Conservation (phyloP, 306 rosid genomes). For the Vachellia pachyceras region DNA sequence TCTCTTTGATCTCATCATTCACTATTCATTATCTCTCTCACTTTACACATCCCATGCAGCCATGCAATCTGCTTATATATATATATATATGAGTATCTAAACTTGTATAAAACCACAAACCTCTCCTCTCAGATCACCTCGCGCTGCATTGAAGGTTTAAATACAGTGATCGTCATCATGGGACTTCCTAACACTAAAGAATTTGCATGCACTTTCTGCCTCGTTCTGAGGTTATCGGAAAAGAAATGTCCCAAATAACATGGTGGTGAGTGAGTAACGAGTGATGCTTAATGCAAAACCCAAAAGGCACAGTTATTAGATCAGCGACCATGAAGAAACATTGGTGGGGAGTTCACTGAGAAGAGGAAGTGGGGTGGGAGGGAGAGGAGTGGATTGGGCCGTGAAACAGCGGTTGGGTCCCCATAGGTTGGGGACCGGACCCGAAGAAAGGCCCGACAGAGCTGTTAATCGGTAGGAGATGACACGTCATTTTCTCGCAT, state of each 20-base stretch:
- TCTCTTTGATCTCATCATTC: neutral
- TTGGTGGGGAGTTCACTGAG: no score
- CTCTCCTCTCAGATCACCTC: neutral
- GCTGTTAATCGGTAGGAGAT: slow-evolving; percentile 40
- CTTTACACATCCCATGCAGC: neutral
- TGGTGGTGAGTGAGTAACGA: neutral
- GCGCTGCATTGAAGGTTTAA: neutral
- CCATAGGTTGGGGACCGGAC: slow-evolving; percentile 58
- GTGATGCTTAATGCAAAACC: neutral
- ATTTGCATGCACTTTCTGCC: no score
- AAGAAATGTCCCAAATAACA: no score
- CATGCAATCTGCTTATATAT: neutral
- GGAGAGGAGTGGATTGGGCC: slow-evolving; percentile 36
- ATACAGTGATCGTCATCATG: no score
- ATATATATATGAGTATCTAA: neutral
- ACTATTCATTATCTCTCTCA: neutral
- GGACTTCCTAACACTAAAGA: no score
- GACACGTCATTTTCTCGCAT: slow-evolving; percentile 55
- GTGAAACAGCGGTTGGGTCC: slow-evolving; percentile 34
- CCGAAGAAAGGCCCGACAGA: slow-evolving; percentile 46
- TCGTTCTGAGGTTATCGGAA: no score
- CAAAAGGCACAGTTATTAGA: no score
- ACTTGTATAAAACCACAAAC: neutral
- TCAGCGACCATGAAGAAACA: no score
- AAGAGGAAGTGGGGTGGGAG: no score